A percentile compares a stretch with the other conserved stretches of the same genome.
Conservation (phyloP, 345 rosid species). For the Arabidopsis arenosa region DNA sequence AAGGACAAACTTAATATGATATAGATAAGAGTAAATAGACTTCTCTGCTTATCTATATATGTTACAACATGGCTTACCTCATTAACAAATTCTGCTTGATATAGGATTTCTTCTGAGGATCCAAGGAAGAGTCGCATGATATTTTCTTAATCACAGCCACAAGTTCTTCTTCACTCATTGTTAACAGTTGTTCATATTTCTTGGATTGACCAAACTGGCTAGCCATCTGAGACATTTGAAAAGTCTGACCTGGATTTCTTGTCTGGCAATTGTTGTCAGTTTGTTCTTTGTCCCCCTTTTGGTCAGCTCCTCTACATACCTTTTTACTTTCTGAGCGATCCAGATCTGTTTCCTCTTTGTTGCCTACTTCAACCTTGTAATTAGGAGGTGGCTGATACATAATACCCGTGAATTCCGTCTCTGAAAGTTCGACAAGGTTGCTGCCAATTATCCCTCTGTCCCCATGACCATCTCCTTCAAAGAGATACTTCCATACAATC, state of each 20-base stretch:
- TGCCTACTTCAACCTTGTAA: conserved; percentile 30
- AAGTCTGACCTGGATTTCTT: too few relatives aligned
- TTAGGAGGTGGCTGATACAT: conserved; percentile 32
- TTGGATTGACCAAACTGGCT: conserved; percentile 34
- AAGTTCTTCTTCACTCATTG: conserved; percentile 75
- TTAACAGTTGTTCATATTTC: conserved; percentile 44
- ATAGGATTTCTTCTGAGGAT: conserved; percentile 75
- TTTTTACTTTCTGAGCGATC: conserved; percentile 45
- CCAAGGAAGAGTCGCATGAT: conserved; percentile 79
- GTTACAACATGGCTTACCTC: conserved; percentile 46
- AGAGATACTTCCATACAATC: conserved; percentile 62
- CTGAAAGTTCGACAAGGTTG: conserved; percentile 23
- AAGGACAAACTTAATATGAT: neutral
- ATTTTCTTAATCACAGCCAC: conserved; percentile 72
- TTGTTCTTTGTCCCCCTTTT: conserved; percentile 43
- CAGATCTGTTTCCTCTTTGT: conserved; percentile 34
- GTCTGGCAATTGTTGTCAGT: neutral
- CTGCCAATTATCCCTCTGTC: conserved; percentile 35
- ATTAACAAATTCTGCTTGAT: conserved; percentile 80
- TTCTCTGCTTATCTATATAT: neutral
- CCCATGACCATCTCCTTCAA: conserved; percentile 47
- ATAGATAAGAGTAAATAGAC: conserved; percentile 1
- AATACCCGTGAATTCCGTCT: conserved; percentile 29
- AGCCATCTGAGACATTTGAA: conserved; percentile 36
- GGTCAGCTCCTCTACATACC: conserved; percentile 35